Percentiles rank a stretch among this genome's conserved stretches.
Conservation (phyloP, 2,329 filamentous ascomycete species). For the Aspergillus uvarum region DNA sequence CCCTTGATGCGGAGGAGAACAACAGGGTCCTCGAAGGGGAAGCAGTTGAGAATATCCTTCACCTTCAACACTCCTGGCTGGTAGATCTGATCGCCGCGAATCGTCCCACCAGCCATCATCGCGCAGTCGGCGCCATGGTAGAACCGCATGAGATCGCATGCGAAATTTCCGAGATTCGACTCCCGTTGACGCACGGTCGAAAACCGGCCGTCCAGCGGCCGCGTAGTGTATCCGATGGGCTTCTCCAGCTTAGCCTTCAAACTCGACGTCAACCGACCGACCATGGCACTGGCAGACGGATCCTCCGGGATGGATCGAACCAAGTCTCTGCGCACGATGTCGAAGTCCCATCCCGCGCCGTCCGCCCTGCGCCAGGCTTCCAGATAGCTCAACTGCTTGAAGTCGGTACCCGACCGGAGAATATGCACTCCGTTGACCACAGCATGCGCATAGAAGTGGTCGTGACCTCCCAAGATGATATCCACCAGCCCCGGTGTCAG, state of each 20-base stretch:
- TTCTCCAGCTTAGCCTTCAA: slow-evolving; percentile 77
- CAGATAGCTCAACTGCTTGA: slow-evolving; percentile 88
- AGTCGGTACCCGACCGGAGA: slow-evolving; percentile 84
- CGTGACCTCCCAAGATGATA: slow-evolving; percentile 83
- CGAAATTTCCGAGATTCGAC: slow-evolving; percentile 85
- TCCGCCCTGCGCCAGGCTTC: slow-evolving; percentile 64
- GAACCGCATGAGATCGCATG: slow-evolving; percentile 85
- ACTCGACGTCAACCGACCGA: slow-evolving; percentile 68
- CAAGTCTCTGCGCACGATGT: slow-evolving; percentile 73
- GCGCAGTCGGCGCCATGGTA: slow-evolving; percentile 79
- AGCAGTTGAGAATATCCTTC: slow-evolving; percentile 83
- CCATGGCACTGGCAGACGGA: slow-evolving; percentile 58
- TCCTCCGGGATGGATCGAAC: slow-evolving; percentile 68
- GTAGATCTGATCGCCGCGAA: slow-evolving; percentile 86
- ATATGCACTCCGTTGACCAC: slow-evolving; percentile 78
- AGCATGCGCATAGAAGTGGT: slow-evolving; percentile 81
- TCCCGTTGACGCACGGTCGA: slow-evolving; percentile 74
- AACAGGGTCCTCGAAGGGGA: slow-evolving; percentile 88
- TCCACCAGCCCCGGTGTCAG: slow-evolving; percentile 71
- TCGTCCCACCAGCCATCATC: slow-evolving; percentile 81
- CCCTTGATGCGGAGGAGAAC: slow-evolving; percentile 73
- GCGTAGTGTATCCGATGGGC: slow-evolving; percentile 77
- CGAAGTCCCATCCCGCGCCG: slow-evolving; percentile 69
- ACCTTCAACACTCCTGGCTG: slow-evolving; percentile 74
- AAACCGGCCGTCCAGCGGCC: slow-evolving; percentile 82